Evolutionary conservation across 495 filamentous ascomycete species (phyloP).

Genomic region (Hypoxylon fuscum): DNA sequence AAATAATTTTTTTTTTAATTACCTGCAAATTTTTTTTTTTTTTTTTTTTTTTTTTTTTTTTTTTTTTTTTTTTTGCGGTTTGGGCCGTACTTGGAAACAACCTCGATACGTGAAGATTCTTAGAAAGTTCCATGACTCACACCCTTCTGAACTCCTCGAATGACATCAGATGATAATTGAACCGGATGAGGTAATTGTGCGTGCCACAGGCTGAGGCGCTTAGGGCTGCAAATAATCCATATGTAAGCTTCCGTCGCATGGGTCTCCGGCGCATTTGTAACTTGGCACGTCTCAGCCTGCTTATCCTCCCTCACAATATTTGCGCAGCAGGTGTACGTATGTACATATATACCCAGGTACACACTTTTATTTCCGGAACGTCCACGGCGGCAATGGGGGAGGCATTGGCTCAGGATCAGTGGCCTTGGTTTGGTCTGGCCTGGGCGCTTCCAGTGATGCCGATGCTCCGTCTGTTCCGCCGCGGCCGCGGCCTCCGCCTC

Average conservation of each 20-base stretch:
- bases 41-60: not conserved
- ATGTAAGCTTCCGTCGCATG: constrained; percentile 10
- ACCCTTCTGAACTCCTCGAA: not conserved
- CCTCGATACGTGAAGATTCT: too few species aligned
- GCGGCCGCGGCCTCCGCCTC: too few species aligned
- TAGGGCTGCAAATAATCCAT: constrained; percentile 6
- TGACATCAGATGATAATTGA: constrained; percentile 24
- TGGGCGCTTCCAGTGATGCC: too few species aligned
- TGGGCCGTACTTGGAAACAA: too few species aligned
- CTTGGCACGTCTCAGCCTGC: constrained; percentile 31
- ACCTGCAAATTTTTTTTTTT: not conserved
- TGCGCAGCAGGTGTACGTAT: too few species aligned
- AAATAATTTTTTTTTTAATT: too few species aligned
- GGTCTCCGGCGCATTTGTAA: constrained; percentile 27
- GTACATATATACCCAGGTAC: not conserved
- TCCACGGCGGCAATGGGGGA: too few species aligned
- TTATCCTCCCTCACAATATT: not conserved
- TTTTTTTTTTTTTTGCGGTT: not conserved
- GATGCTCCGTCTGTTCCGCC: too few species aligned
- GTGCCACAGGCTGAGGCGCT: constrained; percentile 10
- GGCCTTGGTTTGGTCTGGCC: too few species aligned
- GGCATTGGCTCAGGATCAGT: too few species aligned
- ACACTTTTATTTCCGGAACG: not conserved
- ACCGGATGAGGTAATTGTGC: not conserved
- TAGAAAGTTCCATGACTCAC: too few species aligned